A percentile compares a stretch with the other conserved stretches of the same genome.
Evolutionary conservation across 2,329 filamentous ascomycete genomes (phyloP).

Genomic region (Alternaria sp.): DNA sequence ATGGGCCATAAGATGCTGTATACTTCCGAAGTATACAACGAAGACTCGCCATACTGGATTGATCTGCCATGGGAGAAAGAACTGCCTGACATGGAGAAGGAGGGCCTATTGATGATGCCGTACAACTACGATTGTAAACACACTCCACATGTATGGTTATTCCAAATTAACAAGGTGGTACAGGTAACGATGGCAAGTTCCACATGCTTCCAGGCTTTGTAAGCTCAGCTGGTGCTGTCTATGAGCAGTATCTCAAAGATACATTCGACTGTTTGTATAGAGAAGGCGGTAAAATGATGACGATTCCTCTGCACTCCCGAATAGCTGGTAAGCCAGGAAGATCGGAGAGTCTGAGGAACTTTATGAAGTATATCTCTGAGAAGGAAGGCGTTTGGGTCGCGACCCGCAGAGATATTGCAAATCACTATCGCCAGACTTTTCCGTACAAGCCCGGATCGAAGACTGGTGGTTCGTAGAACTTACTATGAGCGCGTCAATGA

Average conservation of each 20-base stretch:
- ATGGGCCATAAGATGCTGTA: conserved; percentile 61
- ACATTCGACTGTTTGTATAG: conserved; percentile 64
- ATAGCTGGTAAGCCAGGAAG: conserved; percentile 63
- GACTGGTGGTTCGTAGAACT: conserved; percentile 11
- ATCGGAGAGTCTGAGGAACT: conserved; percentile 60
- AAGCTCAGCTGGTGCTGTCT: conserved; percentile 49
- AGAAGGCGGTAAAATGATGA: conserved; percentile 65
- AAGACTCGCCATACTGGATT: conserved; percentile 65
- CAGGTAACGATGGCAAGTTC: conserved; percentile 55
- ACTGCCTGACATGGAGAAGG: conserved; percentile 53
- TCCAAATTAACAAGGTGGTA: conserved; percentile 41
- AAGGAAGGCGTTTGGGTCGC: conserved; percentile 66
- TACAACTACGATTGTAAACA: conserved; percentile 63
- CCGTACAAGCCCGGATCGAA: conserved; percentile 50
- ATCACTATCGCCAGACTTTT: conserved; percentile 58
- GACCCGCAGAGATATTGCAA: conserved; percentile 61
- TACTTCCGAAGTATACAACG: conserved; percentile 61
- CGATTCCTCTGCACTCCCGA: conserved; percentile 62
- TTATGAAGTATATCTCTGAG: conserved; percentile 61
- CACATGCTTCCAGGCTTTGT: conserved; percentile 50
- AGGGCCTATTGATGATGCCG: conserved; percentile 64
- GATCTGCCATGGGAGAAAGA: conserved; percentile 61
- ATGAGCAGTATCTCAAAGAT: conserved; percentile 59
- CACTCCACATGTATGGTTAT: conserved; percentile 8
- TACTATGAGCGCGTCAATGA: neutral